Evolutionary conservation across 345 rosid species (phyloP).

Genomic region (Gossypium bickii): DNA sequence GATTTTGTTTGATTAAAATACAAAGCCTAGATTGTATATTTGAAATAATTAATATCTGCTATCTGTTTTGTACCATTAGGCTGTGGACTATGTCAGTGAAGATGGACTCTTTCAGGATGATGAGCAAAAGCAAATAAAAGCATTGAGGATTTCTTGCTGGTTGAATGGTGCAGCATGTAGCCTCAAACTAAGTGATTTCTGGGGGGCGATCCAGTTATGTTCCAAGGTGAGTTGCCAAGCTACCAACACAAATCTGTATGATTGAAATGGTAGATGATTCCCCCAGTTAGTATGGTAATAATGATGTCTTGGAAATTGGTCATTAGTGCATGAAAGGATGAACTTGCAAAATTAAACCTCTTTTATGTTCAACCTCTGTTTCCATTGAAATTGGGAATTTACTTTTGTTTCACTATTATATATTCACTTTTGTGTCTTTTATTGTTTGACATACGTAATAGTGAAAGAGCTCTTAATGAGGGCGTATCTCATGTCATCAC

Average conservation of each 20-base stretch:
- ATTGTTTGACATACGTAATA: neutral
- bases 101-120: conserved; percentile 40
- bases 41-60: neutral
- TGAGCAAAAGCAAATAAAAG: conserved; percentile 38
- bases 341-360: neutral
- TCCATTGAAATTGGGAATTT: neutral
- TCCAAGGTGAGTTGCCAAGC: conserved; percentile 36
- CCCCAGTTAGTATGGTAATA: neutral
- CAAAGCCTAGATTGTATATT: conserved; percentile 5
- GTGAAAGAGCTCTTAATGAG: neutral
- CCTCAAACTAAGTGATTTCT: conserved; percentile 45
- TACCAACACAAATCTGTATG: neutral
- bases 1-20: neutral
- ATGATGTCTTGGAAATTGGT: conserved; percentile 5
- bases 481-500: neutral
- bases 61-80: conserved; percentile 28
- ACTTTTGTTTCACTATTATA: neutral
- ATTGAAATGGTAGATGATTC: neutral
- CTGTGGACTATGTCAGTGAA: conserved; percentile 43
- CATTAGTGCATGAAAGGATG: neutral
- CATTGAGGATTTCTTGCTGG: conserved; percentile 50
- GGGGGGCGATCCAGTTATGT: conserved; percentile 42
- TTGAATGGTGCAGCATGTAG: conserved; percentile 59
- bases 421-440: neutral
- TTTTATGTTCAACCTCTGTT: neutral